Evolutionary conservation across 2,329 filamentous ascomycete species (phyloP), one percentile per base, ranked within the genome.

Genomic region (Thielaviopsis punctulata): DNA sequence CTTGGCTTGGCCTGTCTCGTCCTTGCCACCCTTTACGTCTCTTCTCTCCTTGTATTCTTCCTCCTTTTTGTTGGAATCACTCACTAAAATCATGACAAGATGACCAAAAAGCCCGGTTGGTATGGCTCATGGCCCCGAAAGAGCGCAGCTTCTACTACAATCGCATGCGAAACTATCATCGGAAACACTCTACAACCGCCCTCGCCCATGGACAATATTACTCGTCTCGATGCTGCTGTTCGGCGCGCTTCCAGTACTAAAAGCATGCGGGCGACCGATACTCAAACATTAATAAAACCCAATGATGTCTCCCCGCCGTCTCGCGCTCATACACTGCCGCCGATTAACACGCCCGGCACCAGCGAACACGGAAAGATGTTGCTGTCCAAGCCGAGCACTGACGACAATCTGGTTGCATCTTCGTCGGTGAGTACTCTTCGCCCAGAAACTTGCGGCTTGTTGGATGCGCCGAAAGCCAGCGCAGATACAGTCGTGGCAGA

Each of bases 61-160:
- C 30, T n/a, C n/a, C n/a, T n/a, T n/a, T n/a, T n/a, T n/a, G n/a
- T n/a, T n/a, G 1, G 9, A n/a, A 36, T n/a, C 13, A 3, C 30
- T 36, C 30, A 36, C 13, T 36, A 36, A 36, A 36, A 7, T 30
- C 45, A 3, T 48, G 8, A 43, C 1, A 58, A 77, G 73, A 63
- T 72, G 36, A 70, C 68, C 55, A 77, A 77, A 60, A 64, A 70
- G 8, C 68, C 68, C 47, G 80, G 76, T 61, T 82, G 77, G 78
- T 81, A 81, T 62, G 75, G 76, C 51, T 76, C 77, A 18, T 80
- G 75, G 75, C 73, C 76, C 18, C 68, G 73, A 55, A 81, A 81
- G 59, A 74, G 77, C 6, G 65, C 68, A 15, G 70, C 78, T 24
- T 81, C 77, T 8, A 80, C 73, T 5, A 75, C 77, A 49, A 66